These are phyloP conservation scores for Oryza nivara DNA, from an alignment of 176 grass and related monocot species.

Conservation along the genomic window DNA sequence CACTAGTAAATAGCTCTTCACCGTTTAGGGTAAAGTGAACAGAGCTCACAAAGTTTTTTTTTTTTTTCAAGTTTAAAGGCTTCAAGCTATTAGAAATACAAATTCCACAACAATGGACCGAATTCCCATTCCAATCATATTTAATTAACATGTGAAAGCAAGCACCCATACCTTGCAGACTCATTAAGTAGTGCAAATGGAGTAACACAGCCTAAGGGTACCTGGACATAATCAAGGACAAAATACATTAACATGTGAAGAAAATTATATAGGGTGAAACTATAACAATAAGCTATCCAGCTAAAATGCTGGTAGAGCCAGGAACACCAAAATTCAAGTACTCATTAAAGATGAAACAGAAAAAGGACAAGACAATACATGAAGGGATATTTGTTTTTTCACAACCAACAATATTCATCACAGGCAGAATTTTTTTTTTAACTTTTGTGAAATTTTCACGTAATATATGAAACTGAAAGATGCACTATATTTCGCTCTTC, in stretches of 20 bases:
- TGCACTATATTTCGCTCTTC: background rate
- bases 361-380: background rate
- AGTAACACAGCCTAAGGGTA: conserved; percentile 89
- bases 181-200: conserved; percentile 93
- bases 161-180: conserved; percentile 65
- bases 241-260: conserved; percentile 24
- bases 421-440: background rate
- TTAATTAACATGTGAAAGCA: conserved; percentile 36
- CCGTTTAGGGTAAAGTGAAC: conserved; percentile 5
- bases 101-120: background rate
- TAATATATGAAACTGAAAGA: background rate
- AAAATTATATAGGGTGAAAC: background rate
- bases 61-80: background rate
- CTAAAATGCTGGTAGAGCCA: conserved; percentile 5
- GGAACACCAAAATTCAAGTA: background rate
- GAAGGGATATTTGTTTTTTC: background rate
- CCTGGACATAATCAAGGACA: conserved; percentile 57
- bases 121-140: background rate
- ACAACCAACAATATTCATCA: background rate
- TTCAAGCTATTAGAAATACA: conserved; percentile 16
- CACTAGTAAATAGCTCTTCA: background rate
- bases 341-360: background rate
- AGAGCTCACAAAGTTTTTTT: background rate
- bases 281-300: conserved; percentile 3
- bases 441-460: background rate